Evolutionary conservation across 2,329 filamentous ascomycete species (phyloP), one percentile per base, ranked within the genome.

Genomic region (Diaporthe ampelina): DNA sequence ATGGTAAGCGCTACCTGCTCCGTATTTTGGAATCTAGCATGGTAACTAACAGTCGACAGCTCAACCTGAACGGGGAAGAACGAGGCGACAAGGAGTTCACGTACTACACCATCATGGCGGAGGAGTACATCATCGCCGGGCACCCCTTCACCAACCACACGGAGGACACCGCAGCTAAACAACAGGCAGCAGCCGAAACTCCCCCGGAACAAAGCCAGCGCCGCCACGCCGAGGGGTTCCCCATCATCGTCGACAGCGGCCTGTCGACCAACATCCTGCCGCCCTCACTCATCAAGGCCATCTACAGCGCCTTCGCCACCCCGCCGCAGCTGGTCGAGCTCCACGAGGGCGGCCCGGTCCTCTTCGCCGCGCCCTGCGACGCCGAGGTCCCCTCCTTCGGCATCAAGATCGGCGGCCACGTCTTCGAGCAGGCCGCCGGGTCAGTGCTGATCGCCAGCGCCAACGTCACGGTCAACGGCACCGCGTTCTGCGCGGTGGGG

Each of bases 301-400:
- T 81, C 24, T 79, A 80, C 61, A 73, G 58, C 13, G 61, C 77
- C 5, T 81, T 81, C 50, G 76, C 76, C 24, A 76, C 77, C 0
- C 77, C 79, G 0, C 78, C 80, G 0, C 48, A 76, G 56, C 77
- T 76, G 26, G 71, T 79, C 45, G 73, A 70, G 11, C 61, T 72
- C 11, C 75, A 73, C 2, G 13, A 15, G 13, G 40, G 17, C 40
- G 79, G 78, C 10, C 65, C 77, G 15, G 15, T 4, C 2, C 29
- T 76, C 7, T 81, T 76, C 65, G 80, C 77, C 24, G 79, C 78
- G 0, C 77, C 75, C 0, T 82, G 81, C 77, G 78, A 80, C 69
- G 77, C 78, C 10, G 79, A 76, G 5, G 74, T 80, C 10, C 79
- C 80, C 2, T 71, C 73, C 15, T 81, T 82, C 43, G 80, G 81